Conservation (phyloP, 2,329 filamentous ascomycete genomes). For the Xylariales sp. region DNA sequence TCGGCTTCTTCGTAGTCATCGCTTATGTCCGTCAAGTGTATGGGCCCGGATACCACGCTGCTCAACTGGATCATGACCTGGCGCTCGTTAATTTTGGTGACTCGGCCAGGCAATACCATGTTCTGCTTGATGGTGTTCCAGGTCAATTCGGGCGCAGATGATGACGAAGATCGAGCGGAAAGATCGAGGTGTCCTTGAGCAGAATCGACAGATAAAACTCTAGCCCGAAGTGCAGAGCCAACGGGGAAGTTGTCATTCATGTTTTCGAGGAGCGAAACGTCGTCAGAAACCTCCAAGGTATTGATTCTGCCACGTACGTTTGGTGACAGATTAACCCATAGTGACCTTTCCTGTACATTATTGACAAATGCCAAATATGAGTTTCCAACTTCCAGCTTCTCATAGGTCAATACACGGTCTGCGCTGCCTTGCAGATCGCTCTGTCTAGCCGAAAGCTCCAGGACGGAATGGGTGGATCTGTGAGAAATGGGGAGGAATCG, state of each 20-base stretch:
- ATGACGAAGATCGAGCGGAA: conserved; percentile 63
- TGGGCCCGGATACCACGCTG: conserved; percentile 71
- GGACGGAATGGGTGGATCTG: conserved; percentile 73
- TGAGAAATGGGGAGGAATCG: conserved; percentile 90
- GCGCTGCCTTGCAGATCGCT: conserved; percentile 51
- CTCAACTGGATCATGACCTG: conserved; percentile 83
- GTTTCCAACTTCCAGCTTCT: conserved; percentile 68
- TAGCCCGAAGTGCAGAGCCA: conserved; percentile 81
- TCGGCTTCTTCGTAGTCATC: conserved; percentile 84
- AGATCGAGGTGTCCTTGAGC: conserved; percentile 76
- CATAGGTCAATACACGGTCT: conserved; percentile 57
- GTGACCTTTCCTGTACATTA: conserved; percentile 72
- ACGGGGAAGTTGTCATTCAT: conserved; percentile 78
- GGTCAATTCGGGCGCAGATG: conserved; percentile 54
- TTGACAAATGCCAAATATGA: conserved; percentile 83
- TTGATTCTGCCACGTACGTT: conserved; percentile 81
- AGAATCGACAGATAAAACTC: conserved; percentile 69
- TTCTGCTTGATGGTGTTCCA: conserved; percentile 72
- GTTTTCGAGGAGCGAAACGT: conserved; percentile 73
- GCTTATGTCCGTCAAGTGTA: conserved; percentile 76
- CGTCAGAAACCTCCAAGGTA: conserved; percentile 80
- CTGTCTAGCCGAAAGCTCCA: conserved; percentile 81
- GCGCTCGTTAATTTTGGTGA: conserved; percentile 82
- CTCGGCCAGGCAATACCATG: conserved; percentile 75
- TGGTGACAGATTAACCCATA: conserved; percentile 90